A percentile compares a stretch with the other conserved stretches of the same genome.
These are phyloP conservation scores for Scedosporium aurantiacum DNA, from an alignment of 2,329 filamentous ascomycete species.

Conservation along the genomic window DNA sequence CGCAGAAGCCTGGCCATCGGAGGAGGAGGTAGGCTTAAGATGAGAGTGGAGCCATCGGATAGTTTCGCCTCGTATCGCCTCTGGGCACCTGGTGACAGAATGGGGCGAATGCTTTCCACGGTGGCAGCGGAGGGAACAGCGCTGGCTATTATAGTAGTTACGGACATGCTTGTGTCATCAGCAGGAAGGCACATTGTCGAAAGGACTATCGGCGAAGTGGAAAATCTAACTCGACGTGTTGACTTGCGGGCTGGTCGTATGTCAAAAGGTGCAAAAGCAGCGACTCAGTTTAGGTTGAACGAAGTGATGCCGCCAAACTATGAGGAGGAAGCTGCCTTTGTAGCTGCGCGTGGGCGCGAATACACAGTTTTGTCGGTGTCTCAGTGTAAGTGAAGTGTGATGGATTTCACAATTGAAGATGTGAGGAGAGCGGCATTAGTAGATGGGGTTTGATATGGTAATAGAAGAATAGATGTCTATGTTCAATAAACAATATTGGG, in stretches of 20 bases:
- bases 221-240: too few relatives aligned
- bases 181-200: neutral
- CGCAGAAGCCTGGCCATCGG: constrained; percentile 33
- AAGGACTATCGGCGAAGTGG: neutral
- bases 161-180: constrained; percentile 3
- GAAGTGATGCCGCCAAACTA: too few relatives aligned
- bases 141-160: constrained; percentile 5
- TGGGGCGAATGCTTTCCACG: constrained; percentile 15
- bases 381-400: too few relatives aligned
- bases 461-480: too few relatives aligned
- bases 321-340: too few relatives aligned
- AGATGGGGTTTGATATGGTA: too few relatives aligned
- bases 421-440: too few relatives aligned
- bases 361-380: too few relatives aligned
- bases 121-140: constrained; percentile 7
- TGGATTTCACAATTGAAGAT: too few relatives aligned
- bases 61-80: constrained; percentile 31
- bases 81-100: constrained; percentile 27
- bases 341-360: too few relatives aligned
- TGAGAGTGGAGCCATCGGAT: constrained; percentile 27
- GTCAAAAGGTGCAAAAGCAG: neutral
- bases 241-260: neutral
- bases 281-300: too few relatives aligned
- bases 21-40: constrained; percentile 31
- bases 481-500: too few relatives aligned